Evolutionary conservation across 495 filamentous ascomycete species (phyloP).

Genomic region (Aspergillus olivimuriae): DNA sequence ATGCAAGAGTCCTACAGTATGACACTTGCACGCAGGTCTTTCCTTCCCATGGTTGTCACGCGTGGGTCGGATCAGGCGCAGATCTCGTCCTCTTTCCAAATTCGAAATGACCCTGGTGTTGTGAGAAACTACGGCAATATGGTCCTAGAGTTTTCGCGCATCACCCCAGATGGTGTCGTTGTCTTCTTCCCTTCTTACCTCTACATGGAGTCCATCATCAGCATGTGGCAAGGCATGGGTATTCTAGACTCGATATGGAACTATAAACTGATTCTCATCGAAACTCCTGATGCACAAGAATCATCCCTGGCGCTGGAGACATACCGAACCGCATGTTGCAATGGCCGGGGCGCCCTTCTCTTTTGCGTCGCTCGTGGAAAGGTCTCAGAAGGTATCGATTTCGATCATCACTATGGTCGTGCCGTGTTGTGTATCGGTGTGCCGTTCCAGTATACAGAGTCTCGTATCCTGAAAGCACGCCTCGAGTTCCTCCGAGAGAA

Average conservation of each 20-base stretch:
- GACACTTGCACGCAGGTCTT: constrained; percentile 91
- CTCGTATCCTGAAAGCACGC: constrained; percentile 90
- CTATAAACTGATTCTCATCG: constrained; percentile 96
- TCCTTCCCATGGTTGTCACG: constrained; percentile 96
- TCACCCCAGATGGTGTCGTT: constrained; percentile 94
- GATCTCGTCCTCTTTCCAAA: constrained; percentile 85
- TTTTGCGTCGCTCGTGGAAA: constrained; percentile 96
- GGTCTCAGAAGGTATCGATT: constrained; percentile 96
- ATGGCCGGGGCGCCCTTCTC: constrained; percentile 87
- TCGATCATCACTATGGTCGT: constrained; percentile 97
- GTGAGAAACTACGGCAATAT: constrained; percentile 94
- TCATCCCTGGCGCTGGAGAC: constrained; percentile 94
- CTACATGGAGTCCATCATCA: constrained; percentile 99
- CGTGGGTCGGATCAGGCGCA: constrained; percentile 88
- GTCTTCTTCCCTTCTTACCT: constrained; percentile 99
- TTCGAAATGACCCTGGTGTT: constrained; percentile 89
- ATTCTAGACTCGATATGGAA: constrained; percentile 98
- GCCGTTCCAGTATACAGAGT: constrained; percentile 98
- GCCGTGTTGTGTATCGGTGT: constrained; percentile 96
- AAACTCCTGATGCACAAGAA: constrained; percentile 96
- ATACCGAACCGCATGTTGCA: constrained; percentile 94
- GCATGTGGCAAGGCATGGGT: constrained; percentile 98
- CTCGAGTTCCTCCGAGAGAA: constrained; percentile 95
- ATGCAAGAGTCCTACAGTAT: constrained; percentile 96
- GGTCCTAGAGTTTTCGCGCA: constrained; percentile 84